Evolutionary conservation across 2,329 filamentous ascomycete species (phyloP).

Genomic region (Fusarium haematococcum): DNA sequence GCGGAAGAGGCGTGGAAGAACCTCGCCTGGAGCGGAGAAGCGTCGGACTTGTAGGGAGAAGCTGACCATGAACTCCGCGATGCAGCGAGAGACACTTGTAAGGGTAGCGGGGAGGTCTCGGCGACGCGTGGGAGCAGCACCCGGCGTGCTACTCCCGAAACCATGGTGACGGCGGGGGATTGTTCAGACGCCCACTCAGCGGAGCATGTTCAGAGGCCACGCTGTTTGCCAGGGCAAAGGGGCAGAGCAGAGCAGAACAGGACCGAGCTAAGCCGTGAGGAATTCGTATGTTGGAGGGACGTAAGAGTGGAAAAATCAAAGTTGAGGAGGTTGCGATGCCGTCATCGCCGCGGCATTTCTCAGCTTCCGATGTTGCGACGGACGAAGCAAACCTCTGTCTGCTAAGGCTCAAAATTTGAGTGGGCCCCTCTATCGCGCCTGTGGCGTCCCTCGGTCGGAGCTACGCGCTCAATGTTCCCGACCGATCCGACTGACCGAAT

Average conservation of each 20-base stretch:
- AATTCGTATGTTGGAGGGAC: slow-evolving; percentile 18
- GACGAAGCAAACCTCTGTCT: slow-evolving; percentile 22
- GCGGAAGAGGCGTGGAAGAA: slow-evolving; percentile 30
- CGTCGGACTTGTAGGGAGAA: slow-evolving; percentile 28
- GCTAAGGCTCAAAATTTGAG: slow-evolving; percentile 35
- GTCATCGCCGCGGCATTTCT: slow-evolving; percentile 52
- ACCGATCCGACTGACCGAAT: slow-evolving; percentile 36
- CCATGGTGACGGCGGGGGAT: slow-evolving; percentile 55
- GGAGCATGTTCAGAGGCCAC: slow-evolving; percentile 47
- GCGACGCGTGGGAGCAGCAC: slow-evolving; percentile 61
- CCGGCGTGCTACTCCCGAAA: slow-evolving; percentile 62
- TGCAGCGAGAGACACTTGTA: slow-evolving; percentile 38
- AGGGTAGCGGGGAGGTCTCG: slow-evolving; percentile 45
- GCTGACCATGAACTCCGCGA: slow-evolving; percentile 39
- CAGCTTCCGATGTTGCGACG: slow-evolving; percentile 44
- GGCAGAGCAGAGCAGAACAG: not conserved
- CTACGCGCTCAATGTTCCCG: slow-evolving; percentile 27
- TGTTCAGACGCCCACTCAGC: slow-evolving; percentile 39
- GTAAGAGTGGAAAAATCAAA: slow-evolving; percentile 33
- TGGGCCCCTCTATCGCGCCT: slow-evolving; percentile 31
- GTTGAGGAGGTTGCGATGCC: slow-evolving; percentile 45
- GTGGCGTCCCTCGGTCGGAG: slow-evolving; percentile 39
- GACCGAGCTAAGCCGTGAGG: slow-evolving; percentile 10
- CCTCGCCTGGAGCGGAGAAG: slow-evolving; percentile 31
- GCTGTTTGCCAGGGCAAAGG: slow-evolving; percentile 24